Base-by-base conservation (phyloP, 1,139 yeast genomes). In the Blastobotrys apis region DNA sequence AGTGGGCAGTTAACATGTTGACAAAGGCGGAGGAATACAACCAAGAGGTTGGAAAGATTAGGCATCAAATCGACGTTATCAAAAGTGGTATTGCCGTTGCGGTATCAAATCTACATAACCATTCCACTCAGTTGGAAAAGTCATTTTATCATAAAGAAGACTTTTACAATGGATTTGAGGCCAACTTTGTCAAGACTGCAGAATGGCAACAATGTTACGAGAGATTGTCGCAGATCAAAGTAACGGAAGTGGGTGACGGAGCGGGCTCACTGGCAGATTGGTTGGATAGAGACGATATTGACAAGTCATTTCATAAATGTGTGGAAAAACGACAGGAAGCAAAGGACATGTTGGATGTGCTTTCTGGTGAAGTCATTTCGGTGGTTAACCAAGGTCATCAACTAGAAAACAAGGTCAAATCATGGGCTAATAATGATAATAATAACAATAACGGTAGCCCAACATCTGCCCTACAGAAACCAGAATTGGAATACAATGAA, bases 71-170 rank as follows among this genome's bases (percentile, higher is more conserved):
- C 13, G 42, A 44, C 9, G 56, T 58, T 10, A 54, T 63, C 13
- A 50, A 54, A 31, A 53, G 51, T n/a, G 62, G 63, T 12, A 52
- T 57, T 2, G 54, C 49, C 6, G 57, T 61, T 12, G 63, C 65
- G 3, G 48, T 60, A 21, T 49, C 55, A 2, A 60, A 62, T 41
- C 47, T 63, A 49, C 49, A 52, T 22, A 57, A 54, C 25, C 64
- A 62, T 39, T 51, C 62, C 3, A 44, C 46, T 3, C 53, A 53
- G 19, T 44, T 61, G 22, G 57, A 56, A 30, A 52, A 52, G 30
- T 53, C 58, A 13, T 53, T 58, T 35, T 55, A 54, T 20, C 43
- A 52, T 4, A 54, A 55, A 13, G 47, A 54, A n/a, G 59, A 53
- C 23, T 49, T 53, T 37, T 58, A 59, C 1, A 51, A 50, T 15